Evolutionary conservation across 768 basidiomycete genomes (phyloP), one percentile per base, ranked within the genome.

Genomic region (Pleurotus salmoneostramineus): DNA sequence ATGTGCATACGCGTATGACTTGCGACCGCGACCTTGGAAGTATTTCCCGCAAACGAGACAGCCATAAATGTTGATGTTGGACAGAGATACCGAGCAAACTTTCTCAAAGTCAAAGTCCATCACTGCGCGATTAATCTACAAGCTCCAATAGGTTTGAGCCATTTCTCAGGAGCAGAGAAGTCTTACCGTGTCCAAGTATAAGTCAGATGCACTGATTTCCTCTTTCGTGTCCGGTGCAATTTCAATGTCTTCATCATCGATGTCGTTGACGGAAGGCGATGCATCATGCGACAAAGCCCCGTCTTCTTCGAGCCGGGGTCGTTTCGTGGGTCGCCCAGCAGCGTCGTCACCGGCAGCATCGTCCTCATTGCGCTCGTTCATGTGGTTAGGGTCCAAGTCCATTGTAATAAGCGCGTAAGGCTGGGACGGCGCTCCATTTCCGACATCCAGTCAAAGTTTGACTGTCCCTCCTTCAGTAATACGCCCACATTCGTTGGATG

Each of bases 31-130:
- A 27, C 97, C 97, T 79, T 98, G 96, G 69, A 97, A 98, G 71
- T 98, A 99, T 76, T 97, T 98, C 56, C 97, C 97, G 69, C 93
- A 95, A 12, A 98, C 95, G 55, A 99, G 84, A 69, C 97, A 99
- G 35, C 93, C 94, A 68, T 99, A 99, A 61, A 90, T 91, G 73
- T 99, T 97, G 80, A 97, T 95, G 73, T 98, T 96, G 43, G 92
- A 91, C 56, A 93, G 80, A 36, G 93, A 97, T 52, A 98, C 93
- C 6, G 96, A 98, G 79, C 97, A 99, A 31, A 98, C 84, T 79
- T 96, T 95, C 76, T 99, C 97, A 65, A 99, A 99, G 74, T 99
- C 97, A 74, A 99, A 99, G 72, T 99, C 97, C 58, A 99, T 84
- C 46, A 85, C 79, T 48, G 82, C 84, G 60, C 97, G 83, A 70